Evolutionary conservation across 148 eudicot species (phyloP).

Genomic region (Amaranthus palmeri): DNA sequence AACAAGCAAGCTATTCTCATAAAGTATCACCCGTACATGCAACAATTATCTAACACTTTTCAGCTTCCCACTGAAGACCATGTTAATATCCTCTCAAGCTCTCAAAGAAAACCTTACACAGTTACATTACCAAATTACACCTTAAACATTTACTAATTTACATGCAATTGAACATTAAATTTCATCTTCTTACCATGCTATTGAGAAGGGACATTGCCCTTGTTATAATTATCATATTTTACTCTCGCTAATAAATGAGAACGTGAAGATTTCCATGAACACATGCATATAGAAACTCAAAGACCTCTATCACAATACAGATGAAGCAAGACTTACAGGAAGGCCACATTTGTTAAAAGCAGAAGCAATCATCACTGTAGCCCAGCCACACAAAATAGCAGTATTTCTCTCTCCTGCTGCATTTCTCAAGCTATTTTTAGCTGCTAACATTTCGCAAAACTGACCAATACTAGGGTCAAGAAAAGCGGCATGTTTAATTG

Average conservation of each 20-base stretch:
- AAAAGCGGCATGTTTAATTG: slow-evolving; percentile 42
- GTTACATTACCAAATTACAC: background rate
- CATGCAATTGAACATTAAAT: background rate
- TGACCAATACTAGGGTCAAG: slow-evolving; percentile 84
- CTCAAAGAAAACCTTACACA: background rate
- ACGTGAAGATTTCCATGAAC: background rate
- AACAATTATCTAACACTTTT: background rate
- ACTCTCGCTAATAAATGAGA: background rate
- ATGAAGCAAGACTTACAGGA: slow-evolving; percentile 58
- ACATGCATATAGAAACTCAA: slow-evolving; percentile 4
- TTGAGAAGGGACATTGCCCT: background rate
- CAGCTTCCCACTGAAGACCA: background rate
- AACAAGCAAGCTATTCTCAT: background rate
- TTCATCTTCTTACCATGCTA: background rate
- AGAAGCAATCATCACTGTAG: slow-evolving; percentile 52
- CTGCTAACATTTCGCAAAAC: slow-evolving; percentile 72
- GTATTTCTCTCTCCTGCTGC: slow-evolving; percentile 76
- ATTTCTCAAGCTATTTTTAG: slow-evolving; percentile 70
- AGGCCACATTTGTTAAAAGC: slow-evolving; percentile 76
- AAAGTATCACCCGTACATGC: background rate
- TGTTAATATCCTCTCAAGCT: background rate
- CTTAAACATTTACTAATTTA: background rate
- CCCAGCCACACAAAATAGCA: slow-evolving; percentile 65
- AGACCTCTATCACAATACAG: slow-evolving; percentile 2
- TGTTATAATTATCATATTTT: background rate